Conservation (phyloP, 2,329 filamentous ascomycete species). For the Sporothrix protearum region DNA sequence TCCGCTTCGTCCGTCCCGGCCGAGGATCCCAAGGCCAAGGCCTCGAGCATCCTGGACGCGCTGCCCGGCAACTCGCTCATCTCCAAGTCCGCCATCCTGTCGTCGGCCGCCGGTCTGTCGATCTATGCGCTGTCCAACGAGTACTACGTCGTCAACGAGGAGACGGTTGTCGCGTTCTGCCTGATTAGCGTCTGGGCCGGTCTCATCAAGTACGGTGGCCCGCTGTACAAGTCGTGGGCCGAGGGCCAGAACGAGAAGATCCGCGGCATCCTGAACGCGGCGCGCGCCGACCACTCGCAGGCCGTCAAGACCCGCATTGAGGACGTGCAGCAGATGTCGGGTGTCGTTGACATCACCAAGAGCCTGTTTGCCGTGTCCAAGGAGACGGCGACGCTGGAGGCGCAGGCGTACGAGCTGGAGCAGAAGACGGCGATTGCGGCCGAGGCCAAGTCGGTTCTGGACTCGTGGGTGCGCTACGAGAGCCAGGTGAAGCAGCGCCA, state of each 20-base stretch:
- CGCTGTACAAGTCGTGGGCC: conserved; percentile 89
- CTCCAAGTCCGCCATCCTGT: conserved; percentile 96
- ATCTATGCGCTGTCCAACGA: conserved; percentile 98
- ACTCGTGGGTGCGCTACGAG: conserved; percentile 99
- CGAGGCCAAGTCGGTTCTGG: conserved; percentile 92
- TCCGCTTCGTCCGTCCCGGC: conserved; percentile 62
- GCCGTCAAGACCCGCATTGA: conserved; percentile 93
- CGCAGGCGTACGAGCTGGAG: conserved; percentile 94
- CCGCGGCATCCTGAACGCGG: conserved; percentile 90
- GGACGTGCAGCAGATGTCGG: conserved; percentile 89
- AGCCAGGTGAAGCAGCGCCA: conserved; percentile 97
- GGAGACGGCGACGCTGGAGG: conserved; percentile 97
- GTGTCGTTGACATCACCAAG: conserved; percentile 96
- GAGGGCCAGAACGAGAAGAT: conserved; percentile 86
- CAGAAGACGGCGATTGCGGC: conserved; percentile 87
- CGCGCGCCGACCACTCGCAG: conserved; percentile 88
- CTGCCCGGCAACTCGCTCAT: conserved; percentile 88
- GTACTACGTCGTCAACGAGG: conserved; percentile 99
- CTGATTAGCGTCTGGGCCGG: conserved; percentile 89
- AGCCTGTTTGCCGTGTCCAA: conserved; percentile 95
- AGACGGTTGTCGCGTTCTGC: conserved; percentile 90
- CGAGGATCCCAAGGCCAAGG: conserved; percentile 94
- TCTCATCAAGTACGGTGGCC: conserved; percentile 89
- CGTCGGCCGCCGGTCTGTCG: conserved; percentile 82
- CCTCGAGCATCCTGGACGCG: conserved; percentile 88